These are phyloP conservation scores for Ophiosphaerella korrae DNA, from an alignment of 2,329 filamentous ascomycete genomes.

Conservation along the genomic window DNA sequence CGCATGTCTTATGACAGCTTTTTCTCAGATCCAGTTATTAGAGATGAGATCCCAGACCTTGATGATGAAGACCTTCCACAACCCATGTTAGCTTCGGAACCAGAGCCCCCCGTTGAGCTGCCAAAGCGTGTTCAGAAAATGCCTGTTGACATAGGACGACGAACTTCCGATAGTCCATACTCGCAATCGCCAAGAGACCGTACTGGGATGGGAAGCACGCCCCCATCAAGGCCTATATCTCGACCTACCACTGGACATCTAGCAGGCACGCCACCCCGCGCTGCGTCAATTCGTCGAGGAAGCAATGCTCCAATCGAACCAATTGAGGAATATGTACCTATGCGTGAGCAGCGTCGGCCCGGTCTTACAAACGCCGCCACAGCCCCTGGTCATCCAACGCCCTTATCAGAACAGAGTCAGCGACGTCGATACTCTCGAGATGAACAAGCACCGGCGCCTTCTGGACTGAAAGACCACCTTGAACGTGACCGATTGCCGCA, in stretches of 20 bases:
- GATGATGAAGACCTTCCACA: constrained; percentile 73
- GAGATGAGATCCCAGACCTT: constrained; percentile 76
- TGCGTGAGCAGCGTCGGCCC: constrained; percentile 50
- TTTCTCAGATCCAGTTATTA: constrained; percentile 76
- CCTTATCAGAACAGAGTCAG: constrained; percentile 50
- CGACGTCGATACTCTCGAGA: constrained; percentile 67
- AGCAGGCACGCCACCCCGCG: constrained; percentile 30
- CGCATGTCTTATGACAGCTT: constrained; percentile 85
- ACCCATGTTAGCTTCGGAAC: constrained; percentile 30
- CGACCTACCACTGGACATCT: constrained; percentile 36
- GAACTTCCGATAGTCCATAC: constrained; percentile 34
- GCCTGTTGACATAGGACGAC: constrained; percentile 34
- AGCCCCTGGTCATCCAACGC: constrained; percentile 50
- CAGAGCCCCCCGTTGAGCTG: constrained; percentile 31
- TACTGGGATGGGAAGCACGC: constrained; percentile 33
- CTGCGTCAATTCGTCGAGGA: constrained; percentile 29
- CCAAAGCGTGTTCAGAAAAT: constrained; percentile 35
- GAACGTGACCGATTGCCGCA: constrained; percentile 50
- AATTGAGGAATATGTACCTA: constrained; percentile 42
- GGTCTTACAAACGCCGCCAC: constrained; percentile 51
- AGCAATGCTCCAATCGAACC: constrained; percentile 43
- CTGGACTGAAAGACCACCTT: constrained; percentile 56
- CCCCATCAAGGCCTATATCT: constrained; percentile 41
- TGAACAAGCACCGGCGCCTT: constrained; percentile 50
- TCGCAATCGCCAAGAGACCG: constrained; percentile 41